Percentiles rank a stretch among this genome's conserved stretches.
phyloP scores from a whole-genome alignment of 805 yeast genomes.

The Kazachstania bromeliacearum region DNA sequence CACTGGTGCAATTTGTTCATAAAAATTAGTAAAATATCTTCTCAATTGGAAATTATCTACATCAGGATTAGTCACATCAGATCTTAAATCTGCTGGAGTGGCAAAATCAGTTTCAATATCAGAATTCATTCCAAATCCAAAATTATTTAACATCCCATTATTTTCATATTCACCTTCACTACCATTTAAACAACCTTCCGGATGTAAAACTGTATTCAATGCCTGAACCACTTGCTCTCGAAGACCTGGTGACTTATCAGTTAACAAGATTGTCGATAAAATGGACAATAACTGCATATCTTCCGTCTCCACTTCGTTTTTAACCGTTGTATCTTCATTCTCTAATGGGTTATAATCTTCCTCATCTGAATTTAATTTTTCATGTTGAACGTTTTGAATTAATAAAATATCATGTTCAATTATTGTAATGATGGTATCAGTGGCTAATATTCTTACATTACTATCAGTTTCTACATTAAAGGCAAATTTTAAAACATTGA shows the following conservation, averaged over 20 bases:
- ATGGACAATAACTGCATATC: slow-evolving; percentile 52
- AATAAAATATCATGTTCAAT: slow-evolving; percentile 76
- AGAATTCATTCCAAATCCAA: slow-evolving; percentile 2
- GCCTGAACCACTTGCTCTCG: slow-evolving; percentile 82
- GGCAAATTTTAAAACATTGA: slow-evolving; percentile 64
- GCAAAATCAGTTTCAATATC: slow-evolving; percentile 7
- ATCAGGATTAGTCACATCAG: slow-evolving; percentile 1
- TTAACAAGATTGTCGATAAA: slow-evolving; percentile 49
- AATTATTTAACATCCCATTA: slow-evolving; percentile 4
- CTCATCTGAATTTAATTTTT: slow-evolving; percentile 8
- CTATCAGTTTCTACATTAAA: slow-evolving; percentile 38
- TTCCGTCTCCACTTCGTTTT: slow-evolving; percentile 16
- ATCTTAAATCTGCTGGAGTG: background rate
- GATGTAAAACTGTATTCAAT: slow-evolving; percentile 60
- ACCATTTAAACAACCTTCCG: slow-evolving; percentile 30
- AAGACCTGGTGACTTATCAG: slow-evolving; percentile 60
- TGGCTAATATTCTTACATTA: slow-evolving; percentile 53
- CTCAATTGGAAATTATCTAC: slow-evolving; percentile 15
- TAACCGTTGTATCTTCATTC: slow-evolving; percentile 4
- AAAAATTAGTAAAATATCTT: slow-evolving; percentile 44
- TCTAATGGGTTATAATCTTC: background rate
- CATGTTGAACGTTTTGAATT: slow-evolving; percentile 32
- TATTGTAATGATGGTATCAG: slow-evolving; percentile 69
- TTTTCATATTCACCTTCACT: slow-evolving; percentile 7
- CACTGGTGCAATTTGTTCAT: slow-evolving; percentile 48